Evolutionary conservation across 345 rosid genomes (phyloP), one percentile per base, ranked within the genome.

Genomic region (Salix arbutifolia): DNA sequence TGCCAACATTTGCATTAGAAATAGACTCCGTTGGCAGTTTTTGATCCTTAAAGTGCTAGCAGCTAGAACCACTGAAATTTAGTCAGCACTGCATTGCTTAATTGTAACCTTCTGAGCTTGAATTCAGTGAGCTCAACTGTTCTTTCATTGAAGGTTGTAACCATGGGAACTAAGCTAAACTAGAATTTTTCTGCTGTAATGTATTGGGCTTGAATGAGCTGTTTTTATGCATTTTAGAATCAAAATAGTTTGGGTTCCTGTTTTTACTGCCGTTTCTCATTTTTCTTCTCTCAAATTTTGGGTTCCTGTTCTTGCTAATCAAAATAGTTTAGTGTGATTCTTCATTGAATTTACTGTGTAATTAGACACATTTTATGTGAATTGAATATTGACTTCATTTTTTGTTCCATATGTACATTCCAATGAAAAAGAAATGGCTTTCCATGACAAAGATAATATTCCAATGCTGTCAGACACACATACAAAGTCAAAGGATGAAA

Each of bases 391-490:
- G 28, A 3, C 13, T 56, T 56, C 6, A 56, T 65, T 77, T 42
- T 14, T 66, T 21, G 6, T 21, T 67, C 67, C 48, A 28, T 70
- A 30, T 82, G 64, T 68, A 85, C 88, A 72, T 31, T n/a, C 31
- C 77, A 56, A 4, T 75, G 31, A 74, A 33, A 52, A 38, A 77
- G 72, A 65, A 80, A 91, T 91, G 95, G 87, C 76, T 60, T 76
- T 76, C 64, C 78, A 53, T 78, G 90, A 91, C 17, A 92, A 83
- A 76, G 94, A 91, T 81, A 90, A 88, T 67, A 65, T 84, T 21
- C 95, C 97, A 4, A 88, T 90, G 92, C 87, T 90, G 70, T 86
- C 89, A 67, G 79, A 83, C 67, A 67, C 79, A 25, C 78, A 78
- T 74, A 81, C 40, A 6, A 86, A 76, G 50, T 40, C 35, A 53